phyloP scores from a whole-genome alignment of 2,329 filamentous ascomycete species.

The Pseudocercospora musae region DNA sequence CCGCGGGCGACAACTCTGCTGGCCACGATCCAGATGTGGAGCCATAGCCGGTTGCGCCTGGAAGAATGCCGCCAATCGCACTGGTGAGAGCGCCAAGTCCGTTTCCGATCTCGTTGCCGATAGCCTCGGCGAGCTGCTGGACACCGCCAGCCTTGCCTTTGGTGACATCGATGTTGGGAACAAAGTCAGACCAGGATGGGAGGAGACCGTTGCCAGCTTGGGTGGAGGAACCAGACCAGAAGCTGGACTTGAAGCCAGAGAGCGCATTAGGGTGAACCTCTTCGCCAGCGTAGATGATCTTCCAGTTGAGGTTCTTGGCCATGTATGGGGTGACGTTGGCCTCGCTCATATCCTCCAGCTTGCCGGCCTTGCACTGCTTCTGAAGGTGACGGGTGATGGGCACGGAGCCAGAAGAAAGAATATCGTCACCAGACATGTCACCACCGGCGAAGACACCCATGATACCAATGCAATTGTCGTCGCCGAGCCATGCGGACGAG shows the following conservation, averaged over 20 bases:
- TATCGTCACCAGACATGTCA: slow-evolving; percentile 24
- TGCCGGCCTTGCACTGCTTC: slow-evolving; percentile 32
- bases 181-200: slow-evolving; percentile 24
- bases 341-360: slow-evolving; percentile 32
- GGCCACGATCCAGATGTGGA: neutral
- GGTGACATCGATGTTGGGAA: slow-evolving; percentile 27
- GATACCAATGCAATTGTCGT: slow-evolving; percentile 57
- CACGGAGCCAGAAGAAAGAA: slow-evolving; percentile 41
- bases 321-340: slow-evolving; percentile 32
- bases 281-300: slow-evolving; percentile 34
- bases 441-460: slow-evolving; percentile 47
- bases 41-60: slow-evolving; percentile 1
- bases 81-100: slow-evolving; percentile 2
- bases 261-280: slow-evolving; percentile 33
- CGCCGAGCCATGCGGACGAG: slow-evolving; percentile 48
- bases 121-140: slow-evolving; percentile 7
- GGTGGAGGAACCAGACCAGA: slow-evolving; percentile 38
- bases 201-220: slow-evolving; percentile 17
- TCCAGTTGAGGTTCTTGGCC: slow-evolving; percentile 35
- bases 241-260: slow-evolving; percentile 39
- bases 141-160: slow-evolving; percentile 29
- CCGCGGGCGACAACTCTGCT: neutral
- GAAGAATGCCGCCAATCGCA: neutral
- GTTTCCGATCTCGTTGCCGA: slow-evolving; percentile 3
- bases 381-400: slow-evolving; percentile 44